Evolutionary conservation across 108 stramenopile genomes (phyloP).

Genomic region (Nannochloropsis gaditana): DNA sequence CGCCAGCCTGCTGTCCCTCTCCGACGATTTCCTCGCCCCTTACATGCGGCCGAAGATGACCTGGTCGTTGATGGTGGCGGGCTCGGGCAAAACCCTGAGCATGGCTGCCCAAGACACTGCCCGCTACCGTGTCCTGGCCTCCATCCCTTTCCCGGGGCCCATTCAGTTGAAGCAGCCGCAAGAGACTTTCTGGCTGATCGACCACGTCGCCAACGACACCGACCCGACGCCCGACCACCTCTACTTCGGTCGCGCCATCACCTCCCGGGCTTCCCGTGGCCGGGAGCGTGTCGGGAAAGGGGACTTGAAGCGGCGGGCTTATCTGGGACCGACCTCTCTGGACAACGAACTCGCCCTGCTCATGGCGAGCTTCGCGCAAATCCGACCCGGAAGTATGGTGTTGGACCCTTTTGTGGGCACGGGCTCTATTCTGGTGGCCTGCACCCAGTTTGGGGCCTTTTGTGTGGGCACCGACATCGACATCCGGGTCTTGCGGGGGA

Average conservation of each 20-base stretch:
- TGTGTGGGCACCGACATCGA: constrained; percentile 92
- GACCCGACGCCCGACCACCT: background rate
- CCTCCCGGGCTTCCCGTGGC: background rate
- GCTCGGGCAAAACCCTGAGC: background rate
- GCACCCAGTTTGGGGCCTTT: constrained; percentile 75
- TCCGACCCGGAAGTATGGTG: constrained; percentile 54
- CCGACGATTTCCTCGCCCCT: background rate
- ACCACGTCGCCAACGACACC: background rate
- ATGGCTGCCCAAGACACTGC: background rate
- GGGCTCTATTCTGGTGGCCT: constrained; percentile 81
- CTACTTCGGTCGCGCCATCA: constrained; percentile 8
- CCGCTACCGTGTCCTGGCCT: background rate
- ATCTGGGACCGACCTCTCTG: constrained; percentile 96
- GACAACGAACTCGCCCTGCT: constrained; percentile 71
- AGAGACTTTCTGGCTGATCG: background rate
- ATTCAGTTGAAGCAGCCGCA: background rate
- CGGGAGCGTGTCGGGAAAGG: constrained; percentile 61
- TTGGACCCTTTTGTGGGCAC: constrained; percentile 97
- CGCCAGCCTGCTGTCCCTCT: background rate
- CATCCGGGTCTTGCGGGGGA: constrained; percentile 75
- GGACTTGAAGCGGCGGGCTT: constrained; percentile 78
- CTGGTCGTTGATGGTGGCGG: background rate
- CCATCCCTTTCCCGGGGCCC: background rate
- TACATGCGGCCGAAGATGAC: background rate
- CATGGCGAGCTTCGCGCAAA: constrained; percentile 41